Base-by-base conservation (phyloP, 768 basidiomycete genomes). In the Piloderma croceum region DNA sequence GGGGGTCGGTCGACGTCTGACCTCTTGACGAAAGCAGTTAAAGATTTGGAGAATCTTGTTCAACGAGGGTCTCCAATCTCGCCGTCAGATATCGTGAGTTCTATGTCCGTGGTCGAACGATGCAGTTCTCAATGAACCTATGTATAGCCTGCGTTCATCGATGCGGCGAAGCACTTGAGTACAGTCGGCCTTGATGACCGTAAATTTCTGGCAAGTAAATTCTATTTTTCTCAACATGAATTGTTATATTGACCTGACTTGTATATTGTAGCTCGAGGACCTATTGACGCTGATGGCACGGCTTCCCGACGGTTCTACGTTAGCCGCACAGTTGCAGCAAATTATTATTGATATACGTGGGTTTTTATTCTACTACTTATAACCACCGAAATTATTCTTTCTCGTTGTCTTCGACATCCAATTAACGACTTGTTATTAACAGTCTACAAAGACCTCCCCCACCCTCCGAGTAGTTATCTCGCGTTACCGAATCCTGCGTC, bases 401-500 rank as follows among this genome's bases (percentile, higher is more conserved):
- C 39, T 24, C 32, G 21, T 40, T 27, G 31, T 31, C 39, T 31
- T 27, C 35, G 50, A 38, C 46, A 49, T 23, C 46, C 55, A 44
- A 50, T 39, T 24, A 42, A 40, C 35, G 22, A 29, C 44, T 25
- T 31, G 44, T 42, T 45, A 35, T 17, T 23, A 44, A 31, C 57
- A 83, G 82, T 88, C 31, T 88, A 81, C 68, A 78, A 82, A 45
- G 88, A 88, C 58, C 73, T 90, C 24, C 84, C 85, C 3, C 87
- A 87, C 46, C 86, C 86, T 4, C 79, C 83, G 7, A 61, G 58
- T 36, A 67, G 65, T 9, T 84, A 77, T 53, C 60, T 83, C 27
- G 50, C 60, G 7, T 39, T 51, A 6, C 32, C 31, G 9, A 20
- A 53, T 19, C 37, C 39, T 36, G 31, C 48, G 15, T 17, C 43